Percentiles rank a stretch among this genome's conserved stretches.
Conservation (phyloP, 306 rosid genomes). For the apple (Malus domestica) region ASM211411v1 NC_041791.1:5132501-5133000, state of each 20-base stretch:
- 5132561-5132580: too few species aligned
- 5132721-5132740: neutral
- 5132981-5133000: too few species aligned
- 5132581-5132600: accelerated
- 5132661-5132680: constrained; percentile 23
- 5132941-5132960: too few species aligned
- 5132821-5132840: too few species aligned
- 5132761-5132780: neutral
- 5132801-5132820: neutral
- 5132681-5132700: neutral
- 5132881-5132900: too few species aligned
- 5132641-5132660: neutral
- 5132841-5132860: too few species aligned
- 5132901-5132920: too few species aligned
- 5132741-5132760: neutral
- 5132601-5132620: too few species aligned
- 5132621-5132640: constrained; percentile 16
- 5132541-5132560: neutral
- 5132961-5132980: too few species aligned
- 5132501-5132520: neutral
- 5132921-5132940: too few species aligned
- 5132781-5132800: neutral
- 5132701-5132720: constrained; percentile 2
- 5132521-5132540: neutral
- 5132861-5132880: too few species aligned